Percentiles rank a stretch among this genome's conserved stretches.
Conservation (phyloP, 2,329 filamentous ascomycete species). For the Penicillium vulpinum region DNA sequence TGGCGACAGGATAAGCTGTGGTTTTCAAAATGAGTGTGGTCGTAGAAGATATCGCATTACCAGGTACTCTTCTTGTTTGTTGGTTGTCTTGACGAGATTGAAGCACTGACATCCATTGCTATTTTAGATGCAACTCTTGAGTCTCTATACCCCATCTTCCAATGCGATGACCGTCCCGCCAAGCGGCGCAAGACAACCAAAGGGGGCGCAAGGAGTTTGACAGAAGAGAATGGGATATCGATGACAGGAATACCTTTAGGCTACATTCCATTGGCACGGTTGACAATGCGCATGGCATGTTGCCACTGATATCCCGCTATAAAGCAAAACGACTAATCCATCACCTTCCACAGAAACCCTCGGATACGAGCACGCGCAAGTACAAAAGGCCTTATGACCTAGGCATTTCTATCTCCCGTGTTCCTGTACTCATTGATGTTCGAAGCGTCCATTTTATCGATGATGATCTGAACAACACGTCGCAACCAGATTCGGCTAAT, state of each 20-base stretch:
- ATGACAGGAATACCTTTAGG: conserved; percentile 23
- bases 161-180: conserved; percentile 22
- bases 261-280: conserved; percentile 36
- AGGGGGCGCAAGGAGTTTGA: conserved; percentile 19
- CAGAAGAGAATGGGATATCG: conserved; percentile 17
- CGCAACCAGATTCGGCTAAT: neutral
- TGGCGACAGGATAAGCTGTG: neutral
- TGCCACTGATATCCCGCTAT: conserved; percentile 7
- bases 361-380: neutral
- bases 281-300: conserved; percentile 34
- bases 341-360: conserved; percentile 22
- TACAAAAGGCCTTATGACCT: neutral
- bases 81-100: neutral
- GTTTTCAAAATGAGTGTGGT: conserved; percentile 17
- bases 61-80: conserved; percentile 8
- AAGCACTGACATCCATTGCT: conserved; percentile 8
- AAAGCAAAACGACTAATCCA: conserved; percentile 6
- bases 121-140: conserved; percentile 25
- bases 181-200: conserved; percentile 37
- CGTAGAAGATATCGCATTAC: conserved; percentile 8
- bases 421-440: conserved; percentile 26
- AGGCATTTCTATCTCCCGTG: neutral
- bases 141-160: conserved; percentile 26
- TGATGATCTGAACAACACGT: neutral
- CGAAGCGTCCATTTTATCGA: neutral